phyloP scores from a whole-genome alignment of 768 basidiomycete species.

The Kwoniella pini region DNA sequence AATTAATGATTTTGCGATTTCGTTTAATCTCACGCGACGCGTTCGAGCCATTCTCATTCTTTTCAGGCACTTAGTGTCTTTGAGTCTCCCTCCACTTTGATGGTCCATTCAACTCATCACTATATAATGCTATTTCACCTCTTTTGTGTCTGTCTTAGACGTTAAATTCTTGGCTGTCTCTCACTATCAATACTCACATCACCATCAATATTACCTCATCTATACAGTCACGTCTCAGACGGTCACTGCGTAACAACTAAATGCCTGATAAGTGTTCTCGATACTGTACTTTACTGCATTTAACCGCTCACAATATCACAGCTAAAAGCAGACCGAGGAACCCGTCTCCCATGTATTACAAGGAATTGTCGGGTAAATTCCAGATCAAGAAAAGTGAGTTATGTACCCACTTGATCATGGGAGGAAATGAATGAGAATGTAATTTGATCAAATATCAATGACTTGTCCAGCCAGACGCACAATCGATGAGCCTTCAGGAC shows the following conservation, averaged over 20 bases:
- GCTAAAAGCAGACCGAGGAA: slow-evolving; percentile 1
- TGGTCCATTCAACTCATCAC: slow-evolving; percentile 5
- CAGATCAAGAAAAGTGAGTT: slow-evolving; percentile 3
- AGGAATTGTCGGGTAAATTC: slow-evolving; percentile 1
- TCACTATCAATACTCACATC: too few species aligned
- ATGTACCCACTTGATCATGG: not conserved
- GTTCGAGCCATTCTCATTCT: slow-evolving; percentile 4
- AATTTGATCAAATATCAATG: not conserved
- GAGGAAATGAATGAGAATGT: not conserved
- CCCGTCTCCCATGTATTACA: slow-evolving; percentile 2
- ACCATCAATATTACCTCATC: too few species aligned
- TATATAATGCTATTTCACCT: not conserved
- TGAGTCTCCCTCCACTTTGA: not conserved
- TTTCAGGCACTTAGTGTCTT: not conserved
- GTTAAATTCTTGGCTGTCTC: too few species aligned
- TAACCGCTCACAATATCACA: not conserved
- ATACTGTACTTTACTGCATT: not conserved
- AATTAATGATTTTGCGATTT: not conserved
- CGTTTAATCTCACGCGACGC: not conserved
- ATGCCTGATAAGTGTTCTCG: not conserved
- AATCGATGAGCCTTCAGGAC: not conserved
- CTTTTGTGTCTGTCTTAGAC: not conserved
- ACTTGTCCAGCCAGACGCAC: not conserved
- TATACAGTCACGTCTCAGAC: too few species aligned
- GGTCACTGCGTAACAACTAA: too few species aligned